phyloP scores from a whole-genome alignment of 306 rosid species.

The Quercus aquifolioides region DNA sequence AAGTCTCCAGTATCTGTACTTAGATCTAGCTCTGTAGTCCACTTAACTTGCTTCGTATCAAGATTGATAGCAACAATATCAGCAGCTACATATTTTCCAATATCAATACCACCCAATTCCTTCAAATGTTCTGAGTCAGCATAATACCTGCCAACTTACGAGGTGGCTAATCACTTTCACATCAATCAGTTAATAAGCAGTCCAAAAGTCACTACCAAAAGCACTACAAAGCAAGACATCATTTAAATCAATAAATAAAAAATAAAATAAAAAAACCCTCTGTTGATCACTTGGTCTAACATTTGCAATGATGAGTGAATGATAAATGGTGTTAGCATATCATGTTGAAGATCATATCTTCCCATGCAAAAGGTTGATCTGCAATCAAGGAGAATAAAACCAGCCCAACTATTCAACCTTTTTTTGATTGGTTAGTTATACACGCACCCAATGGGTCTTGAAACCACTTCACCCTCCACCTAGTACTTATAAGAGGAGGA shows the following conservation, averaged over 20 bases:
- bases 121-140: slow-evolving; percentile 80
- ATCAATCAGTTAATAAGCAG: slow-evolving; percentile 15
- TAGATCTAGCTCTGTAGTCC: slow-evolving; percentile 86
- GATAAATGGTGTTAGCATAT: neutral
- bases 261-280: neutral
- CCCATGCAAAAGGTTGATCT: neutral
- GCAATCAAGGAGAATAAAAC: neutral
- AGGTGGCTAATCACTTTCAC: slow-evolving; percentile 36
- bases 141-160: slow-evolving; percentile 84
- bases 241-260: neutral
- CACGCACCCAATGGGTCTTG: too few relatives aligned
- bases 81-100: slow-evolving; percentile 88
- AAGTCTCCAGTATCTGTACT: slow-evolving; percentile 76
- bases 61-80: slow-evolving; percentile 89
- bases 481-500: too few relatives aligned
- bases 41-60: slow-evolving; percentile 90
- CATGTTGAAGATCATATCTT: neutral
- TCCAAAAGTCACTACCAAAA: slow-evolving; percentile 1
- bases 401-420: neutral
- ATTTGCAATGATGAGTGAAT: neutral
- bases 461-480: too few relatives aligned
- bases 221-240: slow-evolving; percentile 5
- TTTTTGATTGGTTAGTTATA: too few relatives aligned
- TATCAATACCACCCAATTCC: slow-evolving; percentile 90
- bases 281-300: neutral